Base-by-base conservation (phyloP, 2,329 filamentous ascomycete species). In the Didymella keratinophila region DNA sequence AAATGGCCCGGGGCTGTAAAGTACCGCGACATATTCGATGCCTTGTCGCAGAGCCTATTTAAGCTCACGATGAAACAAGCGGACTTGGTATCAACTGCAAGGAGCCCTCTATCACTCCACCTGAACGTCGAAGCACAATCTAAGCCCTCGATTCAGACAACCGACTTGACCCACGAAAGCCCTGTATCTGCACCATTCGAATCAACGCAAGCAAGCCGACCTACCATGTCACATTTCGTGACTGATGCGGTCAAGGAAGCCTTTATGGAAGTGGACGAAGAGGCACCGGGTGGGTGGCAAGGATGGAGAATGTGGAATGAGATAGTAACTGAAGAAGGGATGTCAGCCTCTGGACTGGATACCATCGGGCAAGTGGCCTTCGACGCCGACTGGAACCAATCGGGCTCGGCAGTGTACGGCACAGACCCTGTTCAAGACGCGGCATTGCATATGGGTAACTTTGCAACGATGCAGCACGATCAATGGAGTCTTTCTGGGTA, bases 281-380 rank as follows among this genome's bases (percentile, higher is more conserved):
- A 71, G 47, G 63, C 66, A 1, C 68, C 68, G 0, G 67, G 67
- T n/a, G 66, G 69, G 2, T 69, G 65, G 67, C 69, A 70, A 41
- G 67, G 69, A 8, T 72, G 67, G 69, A 54, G 68, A 10, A 63
- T 71, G 34, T 71, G 66, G 61, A 72, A 71, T 21, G 67, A 71
- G 14, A 70, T 71, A 67, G 68, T 71, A 3, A 57, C 51, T 23
- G 46, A 62, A 9, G 50, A 59, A 4, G 18, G 43, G 8, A 23
- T 28, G 1, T 30, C 48, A 46, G 18, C 25, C 1, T 28, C 20
- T 3, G 27, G 12, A 1, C 14, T 28, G 5, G 42, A 34, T 6
- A 6, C 21, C 9, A 10, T 28, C 5, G 21, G 25, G 3, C 11
- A 47, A 10, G 43, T 30, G 21, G 28, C 28, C 10, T 41, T 27